Conservation (phyloP, 2,329 filamentous ascomycete species). For the Venturiaceae sp. region DNA sequence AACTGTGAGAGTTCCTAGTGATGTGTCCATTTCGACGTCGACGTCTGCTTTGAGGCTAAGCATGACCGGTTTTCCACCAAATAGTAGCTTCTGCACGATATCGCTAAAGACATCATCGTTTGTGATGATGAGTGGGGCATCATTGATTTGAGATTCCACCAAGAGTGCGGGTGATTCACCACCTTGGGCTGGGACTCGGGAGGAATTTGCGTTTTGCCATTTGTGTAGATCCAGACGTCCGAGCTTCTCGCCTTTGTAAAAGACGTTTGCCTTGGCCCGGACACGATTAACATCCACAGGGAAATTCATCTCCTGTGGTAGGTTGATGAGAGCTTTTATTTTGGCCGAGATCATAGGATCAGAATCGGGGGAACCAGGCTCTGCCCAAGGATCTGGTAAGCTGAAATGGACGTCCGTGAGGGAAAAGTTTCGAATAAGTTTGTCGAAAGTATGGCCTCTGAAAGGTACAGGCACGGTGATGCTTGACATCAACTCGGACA, state of each 20-base stretch:
- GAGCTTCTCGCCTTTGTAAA: conserved; percentile 67
- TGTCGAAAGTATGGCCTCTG: conserved; percentile 70
- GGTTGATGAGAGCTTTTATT: conserved; percentile 64
- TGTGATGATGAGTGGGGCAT: conserved; percentile 75
- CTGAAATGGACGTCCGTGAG: conserved; percentile 78
- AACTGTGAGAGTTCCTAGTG: conserved; percentile 69
- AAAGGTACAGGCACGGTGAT: conserved; percentile 79
- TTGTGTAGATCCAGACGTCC: conserved; percentile 68
- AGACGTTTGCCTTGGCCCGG: conserved; percentile 68
- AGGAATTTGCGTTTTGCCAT: conserved; percentile 81
- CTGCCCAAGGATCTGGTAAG: conserved; percentile 70
- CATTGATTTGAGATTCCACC: conserved; percentile 65
- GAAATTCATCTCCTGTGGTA: conserved; percentile 84
- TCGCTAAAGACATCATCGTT: conserved; percentile 70
- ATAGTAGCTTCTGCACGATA: conserved; percentile 69
- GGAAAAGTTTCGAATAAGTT: conserved; percentile 79
- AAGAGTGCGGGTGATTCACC: conserved; percentile 53
- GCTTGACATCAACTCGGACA: conserved; percentile 68
- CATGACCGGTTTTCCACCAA: conserved; percentile 58
- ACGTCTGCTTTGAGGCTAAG: conserved; percentile 71
- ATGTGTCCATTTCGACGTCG: conserved; percentile 72
- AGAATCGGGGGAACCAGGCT: conserved; percentile 61
- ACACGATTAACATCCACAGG: conserved; percentile 69
- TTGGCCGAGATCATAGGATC: conserved; percentile 75
- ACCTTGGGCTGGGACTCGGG: conserved; percentile 46